Conservation (phyloP, 2,329 filamentous ascomycete genomes). For the Chlorencoelia australis region DNA sequence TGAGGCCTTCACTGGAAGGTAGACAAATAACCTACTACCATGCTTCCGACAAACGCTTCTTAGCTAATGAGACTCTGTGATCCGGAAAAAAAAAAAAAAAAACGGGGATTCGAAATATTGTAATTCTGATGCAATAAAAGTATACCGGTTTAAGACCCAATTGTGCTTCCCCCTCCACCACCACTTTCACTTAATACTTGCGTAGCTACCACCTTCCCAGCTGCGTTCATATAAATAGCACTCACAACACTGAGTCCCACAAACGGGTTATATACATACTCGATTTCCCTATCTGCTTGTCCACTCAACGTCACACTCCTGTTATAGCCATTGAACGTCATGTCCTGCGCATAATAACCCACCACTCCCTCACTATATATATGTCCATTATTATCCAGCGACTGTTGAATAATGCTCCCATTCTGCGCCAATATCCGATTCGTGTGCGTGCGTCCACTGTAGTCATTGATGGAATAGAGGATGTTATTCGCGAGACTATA, state of each 20-base stretch:
- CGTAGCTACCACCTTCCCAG: too few relatives aligned
- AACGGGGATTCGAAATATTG: too few relatives aligned
- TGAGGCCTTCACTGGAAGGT: too few relatives aligned
- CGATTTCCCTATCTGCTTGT: constrained; percentile 37
- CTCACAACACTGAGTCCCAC: constrained; percentile 35
- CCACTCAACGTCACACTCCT: constrained; percentile 35
- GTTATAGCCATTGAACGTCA: constrained; percentile 46
- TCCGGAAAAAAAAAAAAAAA: too few relatives aligned
- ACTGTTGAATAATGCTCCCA: constrained; percentile 43
- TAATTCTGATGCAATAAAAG: too few relatives aligned
- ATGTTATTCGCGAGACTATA: constrained; percentile 46
- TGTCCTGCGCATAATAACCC: constrained; percentile 40
- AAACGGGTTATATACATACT: constrained; percentile 45
- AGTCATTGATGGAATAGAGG: constrained; percentile 51
- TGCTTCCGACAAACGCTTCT: too few relatives aligned
- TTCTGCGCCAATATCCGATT: constrained; percentile 47
- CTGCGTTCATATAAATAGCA: too few relatives aligned
- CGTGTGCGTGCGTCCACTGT: constrained; percentile 43
- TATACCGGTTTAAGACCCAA: too few relatives aligned
- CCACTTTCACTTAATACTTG: too few relatives aligned
- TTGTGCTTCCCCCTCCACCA: too few relatives aligned
- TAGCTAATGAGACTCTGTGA: too few relatives aligned
- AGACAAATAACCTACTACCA: too few relatives aligned
- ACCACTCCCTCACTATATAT: constrained; percentile 35
- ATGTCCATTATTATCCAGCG: constrained; percentile 42